Conservation (phyloP, 148 eudicot species). For the Camellia sinensis region DNA sequence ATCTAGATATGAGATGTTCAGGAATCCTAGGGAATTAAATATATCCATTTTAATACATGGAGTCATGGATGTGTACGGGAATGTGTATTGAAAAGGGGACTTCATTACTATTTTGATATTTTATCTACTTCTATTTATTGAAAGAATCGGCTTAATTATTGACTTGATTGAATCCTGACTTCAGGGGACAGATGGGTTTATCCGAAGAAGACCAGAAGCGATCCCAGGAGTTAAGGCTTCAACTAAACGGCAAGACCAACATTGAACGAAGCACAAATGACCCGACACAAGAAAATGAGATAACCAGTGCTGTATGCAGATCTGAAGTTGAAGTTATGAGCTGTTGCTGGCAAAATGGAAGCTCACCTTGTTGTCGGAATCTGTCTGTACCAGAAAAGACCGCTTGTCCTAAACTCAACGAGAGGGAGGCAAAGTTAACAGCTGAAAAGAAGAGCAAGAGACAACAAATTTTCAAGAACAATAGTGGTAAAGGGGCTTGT, state of each 20-base stretch:
- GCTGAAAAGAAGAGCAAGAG: conserved; percentile 45
- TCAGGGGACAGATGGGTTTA: conserved; percentile 98
- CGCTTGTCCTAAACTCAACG: conserved; percentile 19
- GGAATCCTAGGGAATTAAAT: neutral
- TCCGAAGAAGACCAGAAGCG: conserved; percentile 83
- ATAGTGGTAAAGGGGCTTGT: conserved; percentile 38
- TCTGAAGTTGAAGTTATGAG: conserved; percentile 34
- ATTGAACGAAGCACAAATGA: conserved; percentile 27
- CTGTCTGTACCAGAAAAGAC: conserved; percentile 24
- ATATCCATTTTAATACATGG: neutral
- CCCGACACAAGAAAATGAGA: conserved; percentile 21
- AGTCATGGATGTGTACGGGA: neutral
- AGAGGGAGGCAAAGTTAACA: conserved; percentile 21
- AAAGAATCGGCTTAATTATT: too few relatives aligned
- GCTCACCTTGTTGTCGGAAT: conserved; percentile 55
- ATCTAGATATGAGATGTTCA: neutral
- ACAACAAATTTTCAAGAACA: conserved; percentile 39
- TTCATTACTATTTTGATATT: neutral
- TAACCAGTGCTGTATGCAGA: conserved; percentile 21
- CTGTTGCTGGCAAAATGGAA: conserved; percentile 58
- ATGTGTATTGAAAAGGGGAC: neutral
- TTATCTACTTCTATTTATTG: neutral
- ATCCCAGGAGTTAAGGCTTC: conserved; percentile 65
- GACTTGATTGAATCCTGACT: conserved; percentile 6
- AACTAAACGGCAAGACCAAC: conserved; percentile 32